These are phyloP conservation scores for Chimonanthus praecox DNA, from an alignment of 164 flowering plant species.

Conservation along the genomic window DNA sequence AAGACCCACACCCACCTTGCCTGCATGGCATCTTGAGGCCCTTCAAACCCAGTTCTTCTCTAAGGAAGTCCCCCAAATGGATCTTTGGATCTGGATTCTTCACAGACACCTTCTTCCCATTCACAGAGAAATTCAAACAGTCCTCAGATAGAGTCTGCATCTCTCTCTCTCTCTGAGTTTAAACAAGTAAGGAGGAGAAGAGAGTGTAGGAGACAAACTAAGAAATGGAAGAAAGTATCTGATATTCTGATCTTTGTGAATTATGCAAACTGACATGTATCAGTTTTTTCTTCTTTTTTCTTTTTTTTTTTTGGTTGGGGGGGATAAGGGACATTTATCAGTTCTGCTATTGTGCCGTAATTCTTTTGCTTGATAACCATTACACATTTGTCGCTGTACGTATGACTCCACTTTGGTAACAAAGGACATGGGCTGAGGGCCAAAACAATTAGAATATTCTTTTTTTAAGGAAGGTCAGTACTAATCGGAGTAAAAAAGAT, in stretches of 20 bases:
- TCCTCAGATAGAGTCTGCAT: not conserved
- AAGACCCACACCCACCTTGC: constrained; percentile 9
- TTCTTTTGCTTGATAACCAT: no score
- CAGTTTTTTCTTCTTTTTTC: no score
- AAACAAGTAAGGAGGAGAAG: not conserved
- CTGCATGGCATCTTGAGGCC: constrained; percentile 8
- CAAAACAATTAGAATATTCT: no score
- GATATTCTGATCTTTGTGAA: no score
- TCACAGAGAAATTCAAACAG: constrained; percentile 2
- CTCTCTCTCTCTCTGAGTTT: not conserved
- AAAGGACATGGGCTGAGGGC: no score
- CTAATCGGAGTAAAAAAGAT: no score
- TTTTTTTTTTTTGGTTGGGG: not conserved
- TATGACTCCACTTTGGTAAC: no score
- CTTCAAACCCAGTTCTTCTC: constrained; percentile 3
- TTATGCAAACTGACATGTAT: no score
- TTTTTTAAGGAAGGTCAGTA: no score
- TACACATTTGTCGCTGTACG: no score
- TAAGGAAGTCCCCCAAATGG: constrained; percentile 2
- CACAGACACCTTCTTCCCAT: constrained; percentile 1
- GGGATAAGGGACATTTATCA: not conserved
- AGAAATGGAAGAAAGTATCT: not conserved
- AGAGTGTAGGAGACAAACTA: not conserved
- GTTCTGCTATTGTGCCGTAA: no score
- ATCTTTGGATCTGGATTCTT: constrained; percentile 5